These are phyloP conservation scores for Paraleonurus japonicus DNA, from an alignment of 257 asterid species.

Conservation along the genomic window DNA sequence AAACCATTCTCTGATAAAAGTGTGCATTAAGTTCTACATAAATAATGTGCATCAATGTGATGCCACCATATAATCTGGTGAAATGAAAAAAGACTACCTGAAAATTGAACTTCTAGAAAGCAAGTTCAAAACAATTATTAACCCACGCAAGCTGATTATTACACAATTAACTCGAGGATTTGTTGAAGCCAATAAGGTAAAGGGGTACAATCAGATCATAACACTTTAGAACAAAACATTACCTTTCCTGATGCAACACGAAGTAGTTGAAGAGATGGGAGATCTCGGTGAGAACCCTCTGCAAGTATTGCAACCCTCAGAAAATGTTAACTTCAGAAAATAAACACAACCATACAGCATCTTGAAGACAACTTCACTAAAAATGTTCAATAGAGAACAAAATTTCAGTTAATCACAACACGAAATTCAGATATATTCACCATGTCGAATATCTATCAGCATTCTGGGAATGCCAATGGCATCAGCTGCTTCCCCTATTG, in stretches of 20 bases:
- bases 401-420: neutral
- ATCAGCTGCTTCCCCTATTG: conserved; percentile 87
- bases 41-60: neutral
- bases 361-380: neutral
- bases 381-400: neutral
- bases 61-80: neutral
- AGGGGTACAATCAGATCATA: neutral
- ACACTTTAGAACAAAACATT: conserved; percentile 11
- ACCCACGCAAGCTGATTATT: neutral
- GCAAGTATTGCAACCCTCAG: conserved; percentile 29
- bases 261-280: conserved; percentile 75
- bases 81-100: neutral
- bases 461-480: conserved; percentile 77
- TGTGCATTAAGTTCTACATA: neutral
- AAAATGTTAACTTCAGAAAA: conserved; percentile 2
- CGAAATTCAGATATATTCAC: conserved; percentile 35
- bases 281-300: conserved; percentile 98
- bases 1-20: neutral
- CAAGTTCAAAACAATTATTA: neutral
- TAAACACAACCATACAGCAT: neutral
- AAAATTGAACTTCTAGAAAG: neutral
- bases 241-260: conserved; percentile 86
- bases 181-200: neutral
- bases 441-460: conserved; percentile 94
- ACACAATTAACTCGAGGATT: neutral